phyloP scores from a whole-genome alignment of 1,284 basidiomycete genomes.

The Leccinum solheimii region DNA sequence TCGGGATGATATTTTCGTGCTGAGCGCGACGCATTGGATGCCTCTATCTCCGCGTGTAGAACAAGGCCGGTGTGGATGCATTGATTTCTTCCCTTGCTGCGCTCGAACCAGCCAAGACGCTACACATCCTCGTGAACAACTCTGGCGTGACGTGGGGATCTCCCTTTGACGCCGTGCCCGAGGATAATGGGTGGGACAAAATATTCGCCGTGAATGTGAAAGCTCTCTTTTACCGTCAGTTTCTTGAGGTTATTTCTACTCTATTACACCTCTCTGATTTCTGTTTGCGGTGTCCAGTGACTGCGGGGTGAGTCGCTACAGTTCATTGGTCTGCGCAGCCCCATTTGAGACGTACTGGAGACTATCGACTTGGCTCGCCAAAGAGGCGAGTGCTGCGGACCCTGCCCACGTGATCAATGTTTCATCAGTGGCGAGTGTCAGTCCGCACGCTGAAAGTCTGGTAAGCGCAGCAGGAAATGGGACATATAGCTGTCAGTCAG shows the following conservation, averaged over 20 bases:
- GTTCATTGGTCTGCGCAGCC: neutral
- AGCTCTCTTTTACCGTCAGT: slow-evolving; percentile 74
- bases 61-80: slow-evolving; percentile 78
- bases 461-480: slow-evolving; percentile 63
- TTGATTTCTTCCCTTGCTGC: slow-evolving; percentile 70
- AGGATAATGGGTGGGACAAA: slow-evolving; percentile 83
- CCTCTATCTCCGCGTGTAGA: slow-evolving; percentile 40
- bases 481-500: slow-evolving; percentile 74
- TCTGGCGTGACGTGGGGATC: slow-evolving; percentile 82
- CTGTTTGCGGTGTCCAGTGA: slow-evolving; percentile 46
- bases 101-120: slow-evolving; percentile 54
- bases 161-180: slow-evolving; percentile 70
- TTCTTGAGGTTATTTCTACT: neutral
- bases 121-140: slow-evolving; percentile 83
- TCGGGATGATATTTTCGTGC: neutral
- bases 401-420: slow-evolving; percentile 82
- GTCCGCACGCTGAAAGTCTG: slow-evolving; percentile 50
- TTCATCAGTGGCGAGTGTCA: slow-evolving; percentile 71
- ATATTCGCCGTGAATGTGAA: slow-evolving; percentile 80
- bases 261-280: neutral
- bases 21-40: neutral
- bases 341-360: slow-evolving; percentile 8
- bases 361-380: slow-evolving; percentile 56
- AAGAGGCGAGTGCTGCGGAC: slow-evolving; percentile 65
- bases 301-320: slow-evolving; percentile 51